Evolutionary conservation across 106 monocot genomes (phyloP).

Genomic region (Xerophyta viscosa): DNA sequence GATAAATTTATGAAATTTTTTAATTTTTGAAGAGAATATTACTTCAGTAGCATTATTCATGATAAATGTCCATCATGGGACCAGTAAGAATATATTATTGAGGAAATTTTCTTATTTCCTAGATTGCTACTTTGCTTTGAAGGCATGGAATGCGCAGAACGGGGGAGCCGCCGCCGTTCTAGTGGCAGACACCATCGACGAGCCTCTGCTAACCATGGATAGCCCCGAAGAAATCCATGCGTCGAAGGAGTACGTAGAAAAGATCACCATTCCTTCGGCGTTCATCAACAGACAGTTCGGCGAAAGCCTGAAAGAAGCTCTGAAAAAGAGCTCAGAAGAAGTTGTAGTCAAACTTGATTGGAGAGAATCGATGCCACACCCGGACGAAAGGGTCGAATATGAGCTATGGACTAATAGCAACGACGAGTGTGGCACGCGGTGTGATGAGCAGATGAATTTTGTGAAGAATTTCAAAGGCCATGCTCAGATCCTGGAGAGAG

Average conservation of each 20-base stretch:
- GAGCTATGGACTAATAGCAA: constrained; percentile 80
- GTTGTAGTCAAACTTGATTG: constrained; percentile 55
- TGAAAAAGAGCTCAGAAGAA: constrained; percentile 23
- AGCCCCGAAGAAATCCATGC: constrained; percentile 39
- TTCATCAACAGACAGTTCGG: constrained; percentile 46
- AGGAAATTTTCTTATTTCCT: no score
- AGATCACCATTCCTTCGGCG: constrained; percentile 54
- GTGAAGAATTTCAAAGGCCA: constrained; percentile 71
- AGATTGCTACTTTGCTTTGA: constrained; percentile 69
- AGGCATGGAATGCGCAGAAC: constrained; percentile 71
- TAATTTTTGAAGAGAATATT: no score
- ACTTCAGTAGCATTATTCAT: no score
- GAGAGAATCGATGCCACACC: constrained; percentile 74
- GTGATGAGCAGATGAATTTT: constrained; percentile 63
- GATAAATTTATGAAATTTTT: no score
- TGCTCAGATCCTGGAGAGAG: constrained; percentile 79
- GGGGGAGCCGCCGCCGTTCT: constrained; percentile 59
- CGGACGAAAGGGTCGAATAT: constrained; percentile 62
- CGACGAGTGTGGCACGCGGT: constrained; percentile 54
- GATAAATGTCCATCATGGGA: no score
- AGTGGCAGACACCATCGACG: constrained; percentile 45
- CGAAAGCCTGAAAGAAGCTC: constrained; percentile 34
- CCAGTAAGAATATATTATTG: no score
- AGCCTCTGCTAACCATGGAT: constrained; percentile 69
- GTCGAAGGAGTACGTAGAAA: constrained; percentile 27